Evolutionary conservation across 208 protist species (phyloP), one percentile per base, ranked within the genome.

Genomic region (Crithidia brevicula): DNA sequence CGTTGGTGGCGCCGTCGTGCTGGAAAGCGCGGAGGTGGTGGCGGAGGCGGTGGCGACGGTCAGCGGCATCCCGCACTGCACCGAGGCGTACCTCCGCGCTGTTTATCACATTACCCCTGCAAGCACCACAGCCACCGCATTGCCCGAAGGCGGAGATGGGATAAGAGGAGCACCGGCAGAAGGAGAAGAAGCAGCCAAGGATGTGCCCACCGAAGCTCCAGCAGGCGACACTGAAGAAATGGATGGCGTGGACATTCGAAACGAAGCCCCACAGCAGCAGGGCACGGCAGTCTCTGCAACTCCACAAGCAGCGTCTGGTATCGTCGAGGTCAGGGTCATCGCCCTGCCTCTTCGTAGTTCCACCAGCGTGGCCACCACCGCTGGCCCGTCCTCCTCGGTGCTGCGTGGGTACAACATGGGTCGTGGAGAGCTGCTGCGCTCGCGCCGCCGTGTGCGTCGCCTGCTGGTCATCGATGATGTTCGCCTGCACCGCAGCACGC

Each of bases 41-140:
- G 65, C 89, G 52, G 89, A 92, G 52, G 75, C 75, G 27, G 59
- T 67, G 16, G 57, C 85, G 7, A 74, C 83, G 1, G 82, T 89
- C 52, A 89, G 80, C 47, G 89, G 89, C 38, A 71, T 95, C 25
- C 85, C 86, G 3, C 66, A 79, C 45, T 65, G 85, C 30, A 64
- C 61, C 33, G 74, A 81, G 31, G 83, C 81, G 10, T 89, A 81
- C 66, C 56, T 92, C 8, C 74, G 65, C 0, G 85, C 72, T 9
- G 74, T 47, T 10, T 81, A 82, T 31, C 34, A 18, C 7, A 38
- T 64, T 2, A 53, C 58, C 6, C 58, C 43, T 5, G 20, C 25
- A 1, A 27, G 1, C 3, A 25, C 20, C 31, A 57, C 50, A 1
- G 34, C 46, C n/a, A 9, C 36, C 15, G 34, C 34, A 15, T 6